Base-by-base conservation (phyloP, 1,284 basidiomycete species). In the Uromyces viciae-fabae region DNA sequence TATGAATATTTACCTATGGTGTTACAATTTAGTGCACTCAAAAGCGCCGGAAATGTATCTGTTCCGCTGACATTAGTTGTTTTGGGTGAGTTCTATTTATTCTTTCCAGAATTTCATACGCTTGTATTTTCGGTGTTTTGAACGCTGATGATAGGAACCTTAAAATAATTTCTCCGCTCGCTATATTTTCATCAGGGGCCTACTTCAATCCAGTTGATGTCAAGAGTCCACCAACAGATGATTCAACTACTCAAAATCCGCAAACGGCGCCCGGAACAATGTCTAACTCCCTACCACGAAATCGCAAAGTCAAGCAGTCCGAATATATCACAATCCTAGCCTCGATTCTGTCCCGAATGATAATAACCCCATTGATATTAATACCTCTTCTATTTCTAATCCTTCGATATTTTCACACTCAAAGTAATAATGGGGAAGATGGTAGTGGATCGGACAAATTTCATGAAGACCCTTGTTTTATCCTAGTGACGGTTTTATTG, bases 61-160 rank as follows among this genome's bases (percentile, higher is more conserved):
- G 87, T 88, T 42, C 87, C 87, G 0, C 83, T 88, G 69, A 87
- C 87, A 31, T 85, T 88, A 82, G 84, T 88, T 17, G 87, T 87
- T 64, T 84, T 88, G 36, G 87, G 87, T 81, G n/a, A 81, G 71
- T 22, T 83, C 84, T 36, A 85, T 85, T 83, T 85, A 84, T 80
- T 82, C n/a, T n/a, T n/a, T n/a, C n/a, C n/a, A n/a, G n/a, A n/a
- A n/a, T n/a, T n/a, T n/a, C n/a, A n/a, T n/a, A n/a, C n/a, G n/a
- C n/a, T n/a, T n/a, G n/a, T n/a, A n/a, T n/a, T n/a, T n/a, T n/a
- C n/a, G n/a, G 82, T 15, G 83, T 79, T 0, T 83, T 83, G 58
- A 81, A 82, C 22, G 75, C 81, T n/a, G 83, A 82, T 22, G 81
- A n/a, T n/a, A n/a, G n/a, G n/a, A 62, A 19, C 1, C 22, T 36